A percentile compares a stretch with the other conserved stretches of the same genome.
These are phyloP conservation scores for Kuraishia floccosa DNA, from an alignment of 805 yeast species.

Conservation along the genomic window DNA sequence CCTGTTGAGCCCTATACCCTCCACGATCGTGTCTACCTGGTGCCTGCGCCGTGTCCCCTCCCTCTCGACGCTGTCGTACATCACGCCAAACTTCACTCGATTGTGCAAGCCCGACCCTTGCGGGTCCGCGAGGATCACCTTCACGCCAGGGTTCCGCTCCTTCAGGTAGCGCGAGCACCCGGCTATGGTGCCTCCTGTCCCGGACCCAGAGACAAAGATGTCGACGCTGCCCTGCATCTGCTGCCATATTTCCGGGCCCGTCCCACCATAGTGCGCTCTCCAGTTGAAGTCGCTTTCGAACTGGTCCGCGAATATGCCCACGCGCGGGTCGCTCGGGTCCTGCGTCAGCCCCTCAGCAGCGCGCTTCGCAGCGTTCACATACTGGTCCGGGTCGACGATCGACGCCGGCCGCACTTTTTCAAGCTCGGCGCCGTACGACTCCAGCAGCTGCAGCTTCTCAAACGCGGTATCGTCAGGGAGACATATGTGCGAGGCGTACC, in stretches of 20 bases:
- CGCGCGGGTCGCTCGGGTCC: constrained; percentile 22
- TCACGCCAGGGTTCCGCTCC: constrained; percentile 27
- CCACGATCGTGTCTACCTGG: constrained; percentile 91
- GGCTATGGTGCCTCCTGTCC: constrained; percentile 96
- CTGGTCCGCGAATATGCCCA: constrained; percentile 88
- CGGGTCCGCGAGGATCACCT: constrained; percentile 78
- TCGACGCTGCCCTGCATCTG: constrained; percentile 62
- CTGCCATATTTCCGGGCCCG: constrained; percentile 87
- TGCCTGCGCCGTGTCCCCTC: constrained; percentile 94
- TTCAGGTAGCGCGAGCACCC: constrained; percentile 78
- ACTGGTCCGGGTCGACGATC: constrained; percentile 87
- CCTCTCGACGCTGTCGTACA: constrained; percentile 81
- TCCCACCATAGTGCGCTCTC: constrained; percentile 68
- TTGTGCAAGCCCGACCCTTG: constrained; percentile 91
- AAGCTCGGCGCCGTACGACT: constrained; percentile 68
- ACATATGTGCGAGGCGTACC: constrained; percentile 87
- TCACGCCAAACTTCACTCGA: constrained; percentile 79
- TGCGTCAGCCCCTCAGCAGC: constrained; percentile 43
- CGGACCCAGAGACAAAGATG: constrained; percentile 82
- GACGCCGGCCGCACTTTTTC: constrained; percentile 90
- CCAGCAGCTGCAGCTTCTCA: constrained; percentile 67
- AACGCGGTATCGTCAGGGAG: constrained; percentile 87
- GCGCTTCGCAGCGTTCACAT: constrained; percentile 75
- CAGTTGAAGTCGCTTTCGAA: constrained; percentile 91
- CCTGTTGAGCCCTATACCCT: constrained; percentile 88